Base-by-base conservation (phyloP, 1,284 basidiomycete genomes). In the Tilletia horrida region DNA sequence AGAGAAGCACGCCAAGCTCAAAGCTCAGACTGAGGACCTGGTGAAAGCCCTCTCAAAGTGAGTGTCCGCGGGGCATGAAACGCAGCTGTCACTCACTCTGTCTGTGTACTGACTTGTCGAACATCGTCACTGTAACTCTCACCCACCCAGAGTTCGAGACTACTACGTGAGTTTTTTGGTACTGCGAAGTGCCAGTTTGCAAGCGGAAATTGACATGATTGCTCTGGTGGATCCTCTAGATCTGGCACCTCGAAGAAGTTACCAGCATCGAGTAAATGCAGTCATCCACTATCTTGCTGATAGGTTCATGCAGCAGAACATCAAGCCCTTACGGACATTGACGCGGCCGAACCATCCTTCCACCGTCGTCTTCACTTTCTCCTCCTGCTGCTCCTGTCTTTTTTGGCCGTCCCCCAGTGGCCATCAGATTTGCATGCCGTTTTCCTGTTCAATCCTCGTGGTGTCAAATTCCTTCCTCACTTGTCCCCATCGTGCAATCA, bases 141-240 rank as follows among this genome's bases (percentile, higher is more conserved):
- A 27, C 27, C 21, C 7, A 13, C 23, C 13, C 13, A 59, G 55
- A 40, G 55, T 59, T 25, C 27, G 31, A 35, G 55, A 59, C 16
- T 59, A 59, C 55, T 59, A 59, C 29, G 55, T 59, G 31, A 59
- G 55, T 59, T 2, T 48, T n/a, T n/a, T n/a, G n/a, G n/a, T n/a
- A n/a, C n/a, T n/a, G n/a, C n/a, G n/a, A n/a, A n/a, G n/a, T n/a
- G n/a, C n/a, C n/a, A n/a, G n/a, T n/a, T n/a, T 48, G 8, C 43
- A 44, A 44, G 43, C 43, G 9, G 43, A 18, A 8, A 9, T 44
- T 44, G 8, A 9, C 43, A 9, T 18, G 9, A 18, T 44, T n/a
- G n/a, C 8, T 44, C 43, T 8, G 43, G 43, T 44, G 43, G 43
- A 44, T 44, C 13, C 13, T 23, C 50, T 52, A 52, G 50, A 52